These are phyloP conservation scores for Exophiala alcalophila DNA, from an alignment of 2,329 filamentous ascomycete species.

Conservation along the genomic window DNA sequence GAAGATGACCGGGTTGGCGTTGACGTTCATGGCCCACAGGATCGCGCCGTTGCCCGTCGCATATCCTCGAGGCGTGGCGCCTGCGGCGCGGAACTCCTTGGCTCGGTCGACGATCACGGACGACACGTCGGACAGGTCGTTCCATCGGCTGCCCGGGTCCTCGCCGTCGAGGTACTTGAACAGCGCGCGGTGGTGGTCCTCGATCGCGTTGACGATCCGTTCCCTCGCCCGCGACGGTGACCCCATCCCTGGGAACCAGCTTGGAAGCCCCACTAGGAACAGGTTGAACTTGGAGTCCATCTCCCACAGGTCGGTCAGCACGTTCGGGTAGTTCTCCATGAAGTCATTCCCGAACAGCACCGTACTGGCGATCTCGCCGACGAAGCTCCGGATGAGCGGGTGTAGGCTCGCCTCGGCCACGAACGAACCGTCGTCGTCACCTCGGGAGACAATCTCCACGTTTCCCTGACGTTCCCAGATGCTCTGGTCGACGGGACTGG, in stretches of 20 bases:
- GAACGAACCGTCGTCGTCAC: conserved; percentile 28
- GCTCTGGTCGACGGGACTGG: conserved; percentile 59
- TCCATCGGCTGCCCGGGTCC: conserved; percentile 44
- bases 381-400: conserved; percentile 55
- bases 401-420: conserved; percentile 54
- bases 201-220: conserved; percentile 41
- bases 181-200: conserved; percentile 45
- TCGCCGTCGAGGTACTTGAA: conserved; percentile 42
- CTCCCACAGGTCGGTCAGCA: conserved; percentile 55
- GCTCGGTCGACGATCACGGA: conserved; percentile 45
- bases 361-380: conserved; percentile 48
- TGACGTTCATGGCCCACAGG: conserved; percentile 50
- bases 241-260: conserved; percentile 52
- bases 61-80: conserved; percentile 28
- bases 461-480: conserved; percentile 59
- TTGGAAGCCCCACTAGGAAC: conserved; percentile 55
- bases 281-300: conserved; percentile 55
- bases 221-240: conserved; percentile 48
- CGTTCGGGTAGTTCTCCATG: conserved; percentile 50
- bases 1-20: conserved; percentile 52
- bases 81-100: conserved; percentile 38
- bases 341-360: conserved; percentile 54
- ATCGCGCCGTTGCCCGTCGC: conserved; percentile 49
- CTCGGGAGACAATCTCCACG: conserved; percentile 42
- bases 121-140: conserved; percentile 50